Percentiles rank a stretch among this genome's conserved stretches.
phyloP scores from a whole-genome alignment of 1,284 basidiomycete genomes.

The Farysia itapuensis region DNA sequence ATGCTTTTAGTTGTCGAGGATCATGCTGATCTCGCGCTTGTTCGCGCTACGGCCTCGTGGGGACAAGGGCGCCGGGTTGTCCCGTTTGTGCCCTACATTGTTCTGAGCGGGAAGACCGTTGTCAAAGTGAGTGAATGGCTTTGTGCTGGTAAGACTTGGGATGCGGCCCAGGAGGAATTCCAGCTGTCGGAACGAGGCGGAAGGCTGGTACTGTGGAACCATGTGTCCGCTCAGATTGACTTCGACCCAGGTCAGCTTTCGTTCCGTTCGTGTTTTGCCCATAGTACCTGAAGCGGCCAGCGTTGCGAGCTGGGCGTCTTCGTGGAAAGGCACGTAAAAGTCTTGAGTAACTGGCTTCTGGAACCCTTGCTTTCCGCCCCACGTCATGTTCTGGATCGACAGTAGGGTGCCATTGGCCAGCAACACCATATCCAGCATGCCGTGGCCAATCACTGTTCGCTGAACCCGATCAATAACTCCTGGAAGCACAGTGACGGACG shows the following conservation, averaged over 20 bases:
- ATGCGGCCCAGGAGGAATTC: slow-evolving; percentile 53
- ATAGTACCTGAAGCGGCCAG: slow-evolving; percentile 14
- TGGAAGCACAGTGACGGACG: slow-evolving; percentile 29
- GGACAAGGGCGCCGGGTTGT: too few species aligned
- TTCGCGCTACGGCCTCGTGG: too few species aligned
- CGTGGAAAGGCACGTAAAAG: slow-evolving; percentile 17
- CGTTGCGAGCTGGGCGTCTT: slow-evolving; percentile 12
- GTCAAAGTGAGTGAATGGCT: slow-evolving; percentile 20
- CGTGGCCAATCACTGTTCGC: slow-evolving; percentile 48
- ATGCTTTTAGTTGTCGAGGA: neutral
- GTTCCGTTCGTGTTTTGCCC: slow-evolving; percentile 41
- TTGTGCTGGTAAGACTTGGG: slow-evolving; percentile 7
- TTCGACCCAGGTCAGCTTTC: slow-evolving; percentile 48
- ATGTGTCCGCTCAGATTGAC: slow-evolving; percentile 39
- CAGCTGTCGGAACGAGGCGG: slow-evolving; percentile 38
- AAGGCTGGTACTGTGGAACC: slow-evolving; percentile 52
- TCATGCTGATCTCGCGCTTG: neutral
- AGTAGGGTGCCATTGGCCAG: slow-evolving; percentile 46
- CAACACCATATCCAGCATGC: slow-evolving; percentile 44
- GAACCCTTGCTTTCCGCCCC: slow-evolving; percentile 53
- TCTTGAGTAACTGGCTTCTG: slow-evolving; percentile 25
- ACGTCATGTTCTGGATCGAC: slow-evolving; percentile 57
- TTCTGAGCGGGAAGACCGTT: slow-evolving; percentile 12
- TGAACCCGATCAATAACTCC: slow-evolving; percentile 44
- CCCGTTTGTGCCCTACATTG: too few species aligned